A percentile compares a stretch with the other conserved stretches of the same genome.
Conservation (phyloP, 2,329 filamentous ascomycete genomes). For the Scortechinia acanthostroma region DNA sequence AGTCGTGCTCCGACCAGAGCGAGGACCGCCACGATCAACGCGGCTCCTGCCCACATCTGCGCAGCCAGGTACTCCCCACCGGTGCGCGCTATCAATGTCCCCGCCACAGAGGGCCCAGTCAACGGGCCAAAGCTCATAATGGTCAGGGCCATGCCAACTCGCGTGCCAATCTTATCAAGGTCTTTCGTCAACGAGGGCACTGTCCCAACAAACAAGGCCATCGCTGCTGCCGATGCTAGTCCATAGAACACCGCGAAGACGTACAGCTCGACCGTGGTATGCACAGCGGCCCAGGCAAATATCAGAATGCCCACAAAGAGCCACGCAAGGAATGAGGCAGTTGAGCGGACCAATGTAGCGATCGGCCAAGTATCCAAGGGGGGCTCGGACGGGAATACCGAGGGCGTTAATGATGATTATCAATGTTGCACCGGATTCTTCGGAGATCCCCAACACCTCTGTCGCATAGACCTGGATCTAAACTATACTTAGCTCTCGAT, state of each 20-base stretch:
- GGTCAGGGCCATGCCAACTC: background rate
- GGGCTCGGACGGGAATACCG: conserved; percentile 45
- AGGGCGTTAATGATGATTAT: conserved; percentile 60
- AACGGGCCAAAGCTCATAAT: background rate
- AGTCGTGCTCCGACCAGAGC: no score
- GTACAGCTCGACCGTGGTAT: conserved; percentile 9
- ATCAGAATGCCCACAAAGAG: conserved; percentile 31
- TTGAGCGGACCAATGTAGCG: conserved; percentile 47
- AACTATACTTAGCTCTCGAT: conserved; percentile 7
- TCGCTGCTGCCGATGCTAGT: background rate
- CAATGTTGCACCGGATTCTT: conserved; percentile 45
- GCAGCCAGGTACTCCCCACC: background rate
- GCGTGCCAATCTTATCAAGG: background rate
- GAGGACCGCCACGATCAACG: background rate
- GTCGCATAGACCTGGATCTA: background rate
- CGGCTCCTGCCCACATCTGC: background rate
- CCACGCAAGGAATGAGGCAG: conserved; percentile 39
- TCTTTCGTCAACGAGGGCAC: background rate
- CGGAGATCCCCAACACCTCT: conserved; percentile 22
- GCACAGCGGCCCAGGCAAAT: conserved; percentile 52
- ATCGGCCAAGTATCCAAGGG: conserved; percentile 53
- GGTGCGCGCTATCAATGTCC: background rate
- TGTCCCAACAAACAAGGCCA: background rate
- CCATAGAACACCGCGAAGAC: background rate
- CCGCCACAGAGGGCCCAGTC: background rate